phyloP scores from a whole-genome alignment of 139 green algal species.

The Choricystis sp. region DNA sequence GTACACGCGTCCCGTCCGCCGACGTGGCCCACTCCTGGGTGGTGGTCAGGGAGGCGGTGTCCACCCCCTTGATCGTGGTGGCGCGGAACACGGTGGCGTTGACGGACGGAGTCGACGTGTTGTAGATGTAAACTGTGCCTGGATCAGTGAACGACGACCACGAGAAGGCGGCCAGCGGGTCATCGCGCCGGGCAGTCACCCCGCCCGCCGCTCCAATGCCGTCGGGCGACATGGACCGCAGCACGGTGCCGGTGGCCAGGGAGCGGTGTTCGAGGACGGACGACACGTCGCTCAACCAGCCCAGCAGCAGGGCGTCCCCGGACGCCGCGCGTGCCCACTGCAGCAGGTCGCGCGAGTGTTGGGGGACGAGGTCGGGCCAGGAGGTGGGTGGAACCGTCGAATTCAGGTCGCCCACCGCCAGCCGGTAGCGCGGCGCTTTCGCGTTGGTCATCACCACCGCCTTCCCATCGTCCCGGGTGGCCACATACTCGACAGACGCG shows the following conservation, averaged over 20 bases:
- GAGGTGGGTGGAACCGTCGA: conserved; percentile 3
- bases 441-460: conserved; percentile 71
- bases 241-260: conserved; percentile 19
- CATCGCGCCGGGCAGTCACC: conserved; percentile 39
- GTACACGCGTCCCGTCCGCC: conserved; percentile 65
- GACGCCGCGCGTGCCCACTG: conserved; percentile 28
- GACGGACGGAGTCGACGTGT: not conserved
- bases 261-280: conserved; percentile 38
- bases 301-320: conserved; percentile 49
- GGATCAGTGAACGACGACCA: conserved; percentile 53
- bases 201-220: conserved; percentile 36
- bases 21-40: conserved; percentile 42
- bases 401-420: not conserved
- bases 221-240: conserved; percentile 35
- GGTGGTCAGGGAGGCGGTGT: conserved; percentile 50
- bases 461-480: conserved; percentile 41
- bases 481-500: conserved; percentile 52
- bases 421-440: conserved; percentile 58
- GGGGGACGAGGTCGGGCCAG: conserved; percentile 55
- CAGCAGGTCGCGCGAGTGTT: conserved; percentile 57
- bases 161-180: conserved; percentile 56
- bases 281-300: conserved; percentile 49
- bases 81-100: conserved; percentile 43
- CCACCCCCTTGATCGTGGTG: conserved; percentile 37
- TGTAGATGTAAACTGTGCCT: conserved; percentile 42